phyloP scores from a whole-genome alignment of 2,329 filamentous ascomycete species.

The Aspergillus chevalieri region DNA sequence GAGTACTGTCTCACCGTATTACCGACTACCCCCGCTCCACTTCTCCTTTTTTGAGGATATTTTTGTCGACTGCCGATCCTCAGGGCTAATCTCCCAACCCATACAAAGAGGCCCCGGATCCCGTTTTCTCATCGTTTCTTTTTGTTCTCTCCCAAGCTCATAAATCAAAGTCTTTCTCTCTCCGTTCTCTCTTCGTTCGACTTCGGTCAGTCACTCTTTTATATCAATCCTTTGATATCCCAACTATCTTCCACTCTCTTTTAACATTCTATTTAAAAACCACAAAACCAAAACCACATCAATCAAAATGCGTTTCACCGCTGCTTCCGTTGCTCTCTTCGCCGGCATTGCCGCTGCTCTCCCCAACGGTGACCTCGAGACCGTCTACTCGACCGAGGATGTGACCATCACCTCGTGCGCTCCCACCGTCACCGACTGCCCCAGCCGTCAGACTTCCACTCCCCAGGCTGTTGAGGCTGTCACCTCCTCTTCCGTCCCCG shows the following conservation, averaged over 20 bases:
- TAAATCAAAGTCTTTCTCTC: constrained; percentile 13
- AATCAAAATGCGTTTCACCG: constrained; percentile 42
- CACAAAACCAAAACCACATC: constrained; percentile 7
- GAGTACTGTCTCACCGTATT: background rate
- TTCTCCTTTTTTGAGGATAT: background rate
- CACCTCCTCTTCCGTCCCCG: constrained; percentile 4
- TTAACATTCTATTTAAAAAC: constrained; percentile 15
- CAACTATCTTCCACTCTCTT: constrained; percentile 30
- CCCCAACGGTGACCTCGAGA: constrained; percentile 30
- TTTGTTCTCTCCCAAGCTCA: constrained; percentile 24
- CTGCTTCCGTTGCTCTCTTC: constrained; percentile 36
- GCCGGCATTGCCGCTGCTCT: constrained; percentile 35
- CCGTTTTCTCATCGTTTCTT: constrained; percentile 20
- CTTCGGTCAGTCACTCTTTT: constrained; percentile 42
- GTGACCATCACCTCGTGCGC: constrained; percentile 59
- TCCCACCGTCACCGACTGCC: constrained; percentile 57
- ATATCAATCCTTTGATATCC: constrained; percentile 6
- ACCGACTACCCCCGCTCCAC: background rate
- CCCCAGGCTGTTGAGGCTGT: constrained; percentile 17
- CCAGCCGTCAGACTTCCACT: constrained; percentile 22
- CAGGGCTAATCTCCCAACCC: constrained; percentile 32
- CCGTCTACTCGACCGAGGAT: constrained; percentile 54
- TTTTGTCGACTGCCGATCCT: constrained; percentile 17
- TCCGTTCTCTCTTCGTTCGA: constrained; percentile 30
- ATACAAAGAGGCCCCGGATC: constrained; percentile 31